Conservation (phyloP, 2,329 filamentous ascomycete species). For the Phaeoacremonium minimum region DNA sequence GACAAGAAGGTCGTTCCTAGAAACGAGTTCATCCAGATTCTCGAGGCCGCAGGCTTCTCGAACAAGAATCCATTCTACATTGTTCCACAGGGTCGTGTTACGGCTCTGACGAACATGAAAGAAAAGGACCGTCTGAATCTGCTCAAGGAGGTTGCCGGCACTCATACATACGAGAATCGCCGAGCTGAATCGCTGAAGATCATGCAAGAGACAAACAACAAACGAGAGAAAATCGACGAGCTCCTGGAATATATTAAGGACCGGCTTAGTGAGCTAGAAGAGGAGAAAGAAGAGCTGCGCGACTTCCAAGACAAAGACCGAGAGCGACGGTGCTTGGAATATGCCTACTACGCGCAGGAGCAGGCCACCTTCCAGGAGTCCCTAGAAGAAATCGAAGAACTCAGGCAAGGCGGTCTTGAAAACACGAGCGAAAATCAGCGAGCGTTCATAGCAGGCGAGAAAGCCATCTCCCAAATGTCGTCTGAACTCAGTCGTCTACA, state of each 20-base stretch:
- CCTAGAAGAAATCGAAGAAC: slow-evolving; percentile 78
- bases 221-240: slow-evolving; percentile 91
- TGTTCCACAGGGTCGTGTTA: slow-evolving; percentile 94
- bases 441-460: slow-evolving; percentile 73
- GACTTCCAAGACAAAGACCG: slow-evolving; percentile 94
- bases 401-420: slow-evolving; percentile 76
- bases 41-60: slow-evolving; percentile 95
- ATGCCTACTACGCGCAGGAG: slow-evolving; percentile 88
- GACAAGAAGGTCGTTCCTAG: slow-evolving; percentile 97
- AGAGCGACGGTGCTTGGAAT: slow-evolving; percentile 87
- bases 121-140: slow-evolving; percentile 85
- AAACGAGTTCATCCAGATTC: slow-evolving; percentile 86
- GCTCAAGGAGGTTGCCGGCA: slow-evolving; percentile 96
- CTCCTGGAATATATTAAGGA: slow-evolving; percentile 88
- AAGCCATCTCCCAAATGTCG: slow-evolving; percentile 72
- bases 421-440: slow-evolving; percentile 77
- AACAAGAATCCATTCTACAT: slow-evolving; percentile 99
- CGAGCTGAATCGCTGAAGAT: slow-evolving; percentile 91
- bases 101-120: slow-evolving; percentile 97
- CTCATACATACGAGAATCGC: slow-evolving; percentile 91
- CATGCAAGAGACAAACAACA: slow-evolving; percentile 94
- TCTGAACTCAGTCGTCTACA: slow-evolving; percentile 74
- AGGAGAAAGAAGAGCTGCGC: slow-evolving; percentile 93
- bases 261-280: slow-evolving; percentile 82
- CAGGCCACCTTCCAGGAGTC: slow-evolving; percentile 74